These are phyloP conservation scores for Colletotrichum eremochloae DNA, from an alignment of 2,329 filamentous ascomycete species.

Conservation along the genomic window DNA sequence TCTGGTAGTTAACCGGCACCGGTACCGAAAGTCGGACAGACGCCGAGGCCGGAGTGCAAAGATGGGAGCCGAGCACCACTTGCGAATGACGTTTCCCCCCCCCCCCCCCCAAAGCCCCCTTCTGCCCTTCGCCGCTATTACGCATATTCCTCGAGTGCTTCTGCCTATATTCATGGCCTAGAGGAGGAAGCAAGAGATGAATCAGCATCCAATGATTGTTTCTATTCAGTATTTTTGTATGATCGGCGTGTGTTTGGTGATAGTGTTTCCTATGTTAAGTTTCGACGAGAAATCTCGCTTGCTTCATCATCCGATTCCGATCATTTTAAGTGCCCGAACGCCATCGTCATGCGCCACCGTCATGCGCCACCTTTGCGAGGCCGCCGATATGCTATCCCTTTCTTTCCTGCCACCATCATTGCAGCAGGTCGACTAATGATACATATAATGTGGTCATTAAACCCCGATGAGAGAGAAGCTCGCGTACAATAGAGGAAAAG, in stretches of 20 bases:
- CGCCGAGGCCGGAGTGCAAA: slow-evolving; percentile 30
- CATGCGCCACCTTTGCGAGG: background rate
- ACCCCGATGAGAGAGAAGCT: background rate
- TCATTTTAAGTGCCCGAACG: slow-evolving; percentile 24
- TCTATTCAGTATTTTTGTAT: slow-evolving; percentile 16
- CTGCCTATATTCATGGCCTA: background rate
- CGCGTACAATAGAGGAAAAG: background rate
- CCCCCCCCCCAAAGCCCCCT: too few relatives aligned
- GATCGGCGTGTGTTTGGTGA: slow-evolving; percentile 13
- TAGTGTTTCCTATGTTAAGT: background rate
- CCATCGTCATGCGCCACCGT: slow-evolving; percentile 11
- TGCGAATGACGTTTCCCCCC: background rate
- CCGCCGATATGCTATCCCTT: background rate
- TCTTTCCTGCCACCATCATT: background rate
- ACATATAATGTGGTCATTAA: slow-evolving; percentile 22
- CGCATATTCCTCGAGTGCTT: background rate
- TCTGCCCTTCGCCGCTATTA: background rate
- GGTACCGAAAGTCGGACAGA: slow-evolving; percentile 31
- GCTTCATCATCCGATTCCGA: background rate
- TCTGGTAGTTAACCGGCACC: slow-evolving; percentile 26
- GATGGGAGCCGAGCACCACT: slow-evolving; percentile 1
- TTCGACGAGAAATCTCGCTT: background rate
- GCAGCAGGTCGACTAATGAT: slow-evolving; percentile 25
- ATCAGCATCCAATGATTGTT: background rate
- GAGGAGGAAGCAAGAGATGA: background rate